Evolutionary conservation across 805 yeast species (phyloP).

Genomic region (Wickerhamomyces tratensis): DNA sequence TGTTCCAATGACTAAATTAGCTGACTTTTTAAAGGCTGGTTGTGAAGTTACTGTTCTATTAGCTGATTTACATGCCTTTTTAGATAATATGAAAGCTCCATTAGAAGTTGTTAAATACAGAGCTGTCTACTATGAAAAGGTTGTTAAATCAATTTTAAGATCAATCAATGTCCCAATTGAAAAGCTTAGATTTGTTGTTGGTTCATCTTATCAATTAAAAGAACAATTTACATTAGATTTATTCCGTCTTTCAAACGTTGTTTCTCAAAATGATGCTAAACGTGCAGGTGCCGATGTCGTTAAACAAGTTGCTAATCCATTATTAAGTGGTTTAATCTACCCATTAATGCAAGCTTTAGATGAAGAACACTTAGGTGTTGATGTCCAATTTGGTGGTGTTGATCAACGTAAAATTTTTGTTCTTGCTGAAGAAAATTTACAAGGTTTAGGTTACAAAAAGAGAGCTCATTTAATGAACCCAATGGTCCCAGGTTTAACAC

Average conservation of each 20-base stretch:
- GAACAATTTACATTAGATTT: conserved; percentile 81
- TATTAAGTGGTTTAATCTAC: conserved; percentile 86
- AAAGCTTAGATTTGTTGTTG: conserved; percentile 71
- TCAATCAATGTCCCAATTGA: conserved; percentile 91
- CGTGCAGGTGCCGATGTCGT: conserved; percentile 99
- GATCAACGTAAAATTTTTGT: conserved; percentile 98
- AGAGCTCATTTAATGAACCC: conserved; percentile 98
- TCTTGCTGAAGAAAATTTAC: conserved; percentile 90
- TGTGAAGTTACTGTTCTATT: conserved; percentile 85
- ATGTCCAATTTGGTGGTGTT: conserved; percentile 97
- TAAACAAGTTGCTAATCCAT: conserved; percentile 91
- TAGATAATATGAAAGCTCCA: conserved; percentile 98
- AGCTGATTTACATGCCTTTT: conserved; percentile 94
- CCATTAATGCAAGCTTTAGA: conserved; percentile 99
- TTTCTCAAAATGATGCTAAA: conserved; percentile 91
- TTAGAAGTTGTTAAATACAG: conserved; percentile 83
- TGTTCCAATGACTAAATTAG: conserved; percentile 95
- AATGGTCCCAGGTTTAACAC: conserved; percentile 96
- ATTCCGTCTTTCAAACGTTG: conserved; percentile 74
- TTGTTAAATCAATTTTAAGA: conserved; percentile 75
- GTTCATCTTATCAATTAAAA: conserved; percentile 80
- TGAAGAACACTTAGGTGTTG: conserved; percentile 81
- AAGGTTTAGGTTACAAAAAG: conserved; percentile 82
- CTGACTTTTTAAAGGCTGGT: conserved; percentile 92
- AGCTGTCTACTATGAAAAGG: conserved; percentile 78